Percentiles rank a stretch among this genome's conserved stretches.
phyloP scores from a whole-genome alignment of 2,329 filamentous ascomycete genomes.

The Cytospora piceicola region DNA sequence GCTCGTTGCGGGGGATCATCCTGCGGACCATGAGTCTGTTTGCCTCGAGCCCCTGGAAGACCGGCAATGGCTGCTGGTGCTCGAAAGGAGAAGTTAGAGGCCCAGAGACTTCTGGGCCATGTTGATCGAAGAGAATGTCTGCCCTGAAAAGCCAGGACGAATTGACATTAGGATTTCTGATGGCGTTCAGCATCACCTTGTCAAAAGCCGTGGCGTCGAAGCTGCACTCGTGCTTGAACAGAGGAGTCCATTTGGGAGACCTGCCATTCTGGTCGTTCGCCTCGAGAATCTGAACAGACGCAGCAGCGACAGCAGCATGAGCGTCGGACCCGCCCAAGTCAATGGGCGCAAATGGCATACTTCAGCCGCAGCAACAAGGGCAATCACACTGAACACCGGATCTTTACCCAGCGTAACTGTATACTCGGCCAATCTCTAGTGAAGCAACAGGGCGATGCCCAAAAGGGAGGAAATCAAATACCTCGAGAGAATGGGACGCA shows the following conservation, averaged over 20 bases:
- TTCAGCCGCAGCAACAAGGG: slow-evolving; percentile 12
- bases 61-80: slow-evolving; percentile 43
- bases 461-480: not conserved
- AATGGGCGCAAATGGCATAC: slow-evolving; percentile 28
- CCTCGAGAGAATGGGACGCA: too few relatives aligned
- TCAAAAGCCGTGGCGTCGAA: slow-evolving; percentile 68
- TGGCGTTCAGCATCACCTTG: slow-evolving; percentile 72
- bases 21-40: slow-evolving; percentile 72
- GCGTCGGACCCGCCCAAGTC: slow-evolving; percentile 22
- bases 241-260: slow-evolving; percentile 54
- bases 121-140: slow-evolving; percentile 67
- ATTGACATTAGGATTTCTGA: slow-evolving; percentile 80
- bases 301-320: slow-evolving; percentile 24
- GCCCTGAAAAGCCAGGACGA: slow-evolving; percentile 78
- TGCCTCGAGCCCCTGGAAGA: slow-evolving; percentile 52
- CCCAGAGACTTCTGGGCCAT: slow-evolving; percentile 38
- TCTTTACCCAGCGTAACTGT: not conserved
- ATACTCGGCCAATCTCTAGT: not conserved
- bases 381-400: too few relatives aligned
- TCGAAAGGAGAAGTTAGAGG: slow-evolving; percentile 33
- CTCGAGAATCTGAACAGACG: slow-evolving; percentile 27
- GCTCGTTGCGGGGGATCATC: slow-evolving; percentile 80
- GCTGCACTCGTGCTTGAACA: slow-evolving; percentile 60
- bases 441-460: not conserved
- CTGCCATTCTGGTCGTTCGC: slow-evolving; percentile 41